Conservation (phyloP, 73 alveolate species). For the Paramecium caudatum region DNA sequence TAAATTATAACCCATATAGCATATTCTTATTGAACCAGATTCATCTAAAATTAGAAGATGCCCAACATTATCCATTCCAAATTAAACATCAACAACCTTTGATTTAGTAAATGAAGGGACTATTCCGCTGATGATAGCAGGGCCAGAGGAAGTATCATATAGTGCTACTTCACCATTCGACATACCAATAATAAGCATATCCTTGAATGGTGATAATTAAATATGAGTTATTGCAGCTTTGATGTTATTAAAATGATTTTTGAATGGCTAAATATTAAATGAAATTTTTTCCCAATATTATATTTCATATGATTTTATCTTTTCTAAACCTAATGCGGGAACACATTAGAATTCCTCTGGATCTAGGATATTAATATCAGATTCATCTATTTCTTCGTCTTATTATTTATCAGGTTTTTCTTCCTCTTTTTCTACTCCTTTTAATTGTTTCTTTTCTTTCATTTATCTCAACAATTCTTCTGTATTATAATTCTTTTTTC, state of each 20-base stretch:
- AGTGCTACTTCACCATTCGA: slow-evolving; percentile 50
- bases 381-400: slow-evolving; percentile 57
- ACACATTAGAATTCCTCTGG: slow-evolving; percentile 33
- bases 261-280: neutral
- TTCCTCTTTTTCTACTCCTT: slow-evolving; percentile 15
- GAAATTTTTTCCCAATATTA: slow-evolving; percentile 37
- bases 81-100: neutral
- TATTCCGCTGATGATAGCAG: neutral
- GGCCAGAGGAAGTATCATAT: neutral
- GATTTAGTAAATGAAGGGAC: slow-evolving; percentile 56
- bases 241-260: slow-evolving; percentile 23
- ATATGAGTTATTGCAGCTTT: neutral
- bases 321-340: slow-evolving; percentile 27
- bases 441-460: slow-evolving; percentile 31
- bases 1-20: slow-evolving; percentile 37
- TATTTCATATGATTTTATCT: neutral
- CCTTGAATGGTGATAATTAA: slow-evolving; percentile 12
- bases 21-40: slow-evolving; percentile 24
- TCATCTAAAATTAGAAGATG: slow-evolving; percentile 25
- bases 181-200: slow-evolving; percentile 42
- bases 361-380: slow-evolving; percentile 44
- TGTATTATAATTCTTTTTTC: slow-evolving; percentile 58
- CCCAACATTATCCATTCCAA: slow-evolving; percentile 71
- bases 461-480: slow-evolving; percentile 15
- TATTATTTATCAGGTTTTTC: neutral